Percentiles rank a stretch among this genome's conserved stretches.
phyloP scores from a whole-genome alignment of 2,329 filamentous ascomycete species.

The Dothistroma septosporum region DNA sequence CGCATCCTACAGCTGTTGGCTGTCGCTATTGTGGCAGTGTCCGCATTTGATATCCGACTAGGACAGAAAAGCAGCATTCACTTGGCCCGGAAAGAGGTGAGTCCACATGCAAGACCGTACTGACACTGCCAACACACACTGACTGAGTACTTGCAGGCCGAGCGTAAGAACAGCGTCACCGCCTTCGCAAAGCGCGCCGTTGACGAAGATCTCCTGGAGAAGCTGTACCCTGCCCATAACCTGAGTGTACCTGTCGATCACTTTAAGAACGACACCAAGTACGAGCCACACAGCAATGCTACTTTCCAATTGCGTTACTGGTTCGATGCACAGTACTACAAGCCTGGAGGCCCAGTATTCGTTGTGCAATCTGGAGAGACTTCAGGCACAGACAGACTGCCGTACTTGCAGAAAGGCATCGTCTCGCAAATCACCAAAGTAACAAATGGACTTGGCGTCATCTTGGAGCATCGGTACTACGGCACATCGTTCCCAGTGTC shows the following conservation, averaged over 20 bases:
- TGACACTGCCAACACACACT: neutral
- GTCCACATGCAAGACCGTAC: neutral
- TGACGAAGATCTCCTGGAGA: constrained; percentile 32
- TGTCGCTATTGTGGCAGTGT: neutral
- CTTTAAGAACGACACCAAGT: constrained; percentile 73
- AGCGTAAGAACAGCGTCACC: constrained; percentile 2
- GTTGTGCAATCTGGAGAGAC: constrained; percentile 72
- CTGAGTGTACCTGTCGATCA: constrained; percentile 66
- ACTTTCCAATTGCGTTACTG: constrained; percentile 73
- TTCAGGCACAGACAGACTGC: constrained; percentile 57
- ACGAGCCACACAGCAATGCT: constrained; percentile 69
- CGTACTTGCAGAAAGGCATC: constrained; percentile 74
- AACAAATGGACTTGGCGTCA: constrained; percentile 69
- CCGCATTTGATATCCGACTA: constrained; percentile 5
- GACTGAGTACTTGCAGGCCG: neutral
- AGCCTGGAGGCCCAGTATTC: constrained; percentile 74
- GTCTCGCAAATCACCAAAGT: constrained; percentile 65
- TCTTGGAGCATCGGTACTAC: constrained; percentile 86
- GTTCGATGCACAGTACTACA: constrained; percentile 75
- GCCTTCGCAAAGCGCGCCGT: constrained; percentile 19
- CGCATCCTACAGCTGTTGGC: constrained; percentile 3
- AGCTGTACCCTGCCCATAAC: constrained; percentile 47
- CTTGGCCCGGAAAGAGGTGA: neutral
- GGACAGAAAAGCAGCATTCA: constrained; percentile 4
- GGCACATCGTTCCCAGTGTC: constrained; percentile 67